Base-by-base conservation (phyloP, 352 stramenopile species). In the Phytopythium vexans region DNA sequence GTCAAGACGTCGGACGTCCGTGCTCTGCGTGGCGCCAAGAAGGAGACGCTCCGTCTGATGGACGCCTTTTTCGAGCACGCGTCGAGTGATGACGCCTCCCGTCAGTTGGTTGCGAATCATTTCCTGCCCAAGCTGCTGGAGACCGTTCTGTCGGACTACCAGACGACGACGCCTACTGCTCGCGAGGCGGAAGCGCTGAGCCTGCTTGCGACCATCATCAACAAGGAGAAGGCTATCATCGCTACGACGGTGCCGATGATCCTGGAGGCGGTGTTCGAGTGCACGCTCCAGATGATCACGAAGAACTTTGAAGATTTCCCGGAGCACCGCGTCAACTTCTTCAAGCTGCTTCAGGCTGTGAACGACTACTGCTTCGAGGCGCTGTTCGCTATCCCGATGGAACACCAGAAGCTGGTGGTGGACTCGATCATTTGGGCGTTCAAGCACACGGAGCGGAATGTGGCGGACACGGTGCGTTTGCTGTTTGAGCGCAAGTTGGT, bases 351-450 rank as follows among this genome's bases (percentile, higher is more conserved):
- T 31, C 92, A 95, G 61, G 89, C 89, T 6, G 88, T 98, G 41
- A 97, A 97, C 52, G 85, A 94, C 40, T 96, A 98, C 64, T 99
- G 95, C 65, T 99, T 99, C 56, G 79, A 96, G 45, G 92, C 95
- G 40, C 78, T 99, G 41, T 99, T 99, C 72, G 95, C 87, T 51
- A 98, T 99, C 46, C 94, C 96, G 16, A 72, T 91, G 34, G 94
- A 98, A 54, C 93, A 99, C 57, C 96, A 99, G 72, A 99, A 99
- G 74, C 84, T 99, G 15, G 95, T 99, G 14, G 92, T 99, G 16
- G 96, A 99, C 75, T 97, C 92, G 45, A 95, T 99, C 59, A 97
- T 99, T 48, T 99, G 97, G 97, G 98, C 96, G 8, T 99, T 99
- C 77, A 99, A 99, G 78, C 97, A 99, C 72, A 99, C 96, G 16